A percentile compares a stretch with the other conserved stretches of the same genome.
Evolutionary conservation across 2,329 filamentous ascomycete genomes (phyloP).

Genomic region (Pyrenophora graminea): DNA sequence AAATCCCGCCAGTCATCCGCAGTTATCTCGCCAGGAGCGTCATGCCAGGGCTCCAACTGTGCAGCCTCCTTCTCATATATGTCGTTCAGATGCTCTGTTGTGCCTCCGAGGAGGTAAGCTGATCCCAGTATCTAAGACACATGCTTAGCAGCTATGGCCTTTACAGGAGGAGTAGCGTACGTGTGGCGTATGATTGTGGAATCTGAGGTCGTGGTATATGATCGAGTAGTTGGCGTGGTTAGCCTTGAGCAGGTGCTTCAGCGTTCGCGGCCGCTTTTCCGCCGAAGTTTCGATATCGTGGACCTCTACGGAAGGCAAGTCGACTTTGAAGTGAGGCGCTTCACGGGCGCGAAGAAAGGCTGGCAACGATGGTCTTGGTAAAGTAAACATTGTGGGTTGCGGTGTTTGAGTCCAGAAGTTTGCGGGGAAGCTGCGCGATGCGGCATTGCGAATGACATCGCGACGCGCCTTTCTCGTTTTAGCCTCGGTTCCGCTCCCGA

Average conservation of each 20-base stretch:
- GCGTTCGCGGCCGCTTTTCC: constrained; percentile 77
- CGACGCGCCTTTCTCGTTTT: constrained; percentile 22
- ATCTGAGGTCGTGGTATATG: constrained; percentile 73
- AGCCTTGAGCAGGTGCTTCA: constrained; percentile 88
- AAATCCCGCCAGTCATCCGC: constrained; percentile 85
- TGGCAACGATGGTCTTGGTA: constrained; percentile 27
- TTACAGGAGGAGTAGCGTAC: constrained; percentile 48
- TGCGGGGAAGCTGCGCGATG: constrained; percentile 25
- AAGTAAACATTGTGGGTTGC: constrained; percentile 27
- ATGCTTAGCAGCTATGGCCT: constrained; percentile 37
- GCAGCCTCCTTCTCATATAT: constrained; percentile 80
- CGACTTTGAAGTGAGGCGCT: constrained; percentile 40
- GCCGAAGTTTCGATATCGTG: constrained; percentile 79
- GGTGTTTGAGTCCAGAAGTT: constrained; percentile 12
- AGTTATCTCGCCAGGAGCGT: constrained; percentile 82
- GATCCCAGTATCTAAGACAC: constrained; percentile 69
- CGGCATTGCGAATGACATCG: constrained; percentile 8
- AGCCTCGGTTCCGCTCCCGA: constrained; percentile 14
- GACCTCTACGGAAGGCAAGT: constrained; percentile 69
- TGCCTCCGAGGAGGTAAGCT: constrained; percentile 82
- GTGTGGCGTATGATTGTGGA: constrained; percentile 83
- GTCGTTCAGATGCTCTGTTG: constrained; percentile 70
- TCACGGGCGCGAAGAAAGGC: constrained; percentile 24
- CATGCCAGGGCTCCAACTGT: constrained; percentile 75
- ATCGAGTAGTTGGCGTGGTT: constrained; percentile 92